Percentiles rank a stretch among this genome's conserved stretches.
phyloP scores from a whole-genome alignment of 306 rosid genomes.

The Prunus persica region Prunus_persica_NCBIv2 NC_034012.1:1484501-1485000 shows the following conservation, averaged over 20 bases:
- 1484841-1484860: constrained; percentile 27
- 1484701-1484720: constrained; percentile 62
- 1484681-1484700: constrained; percentile 52
- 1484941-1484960: constrained; percentile 54
- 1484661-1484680: constrained; percentile 43
- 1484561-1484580: constrained; percentile 45
- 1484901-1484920: constrained; percentile 44
- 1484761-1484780: not conserved
- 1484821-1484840: not conserved
- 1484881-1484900: constrained; percentile 44
- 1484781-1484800: not conserved
- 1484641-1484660: constrained; percentile 60
- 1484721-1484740: constrained; percentile 47
- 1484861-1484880: constrained; percentile 26
- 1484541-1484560: constrained; percentile 35
- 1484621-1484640: constrained; percentile 60
- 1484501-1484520: not conserved
- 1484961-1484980: constrained; percentile 59
- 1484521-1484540: constrained; percentile 18
- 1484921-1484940: constrained; percentile 62
- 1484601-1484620: constrained; percentile 50
- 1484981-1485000: constrained; percentile 49
- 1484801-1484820: not conserved
- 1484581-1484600: constrained; percentile 59
- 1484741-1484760: not conserved